A percentile compares a stretch with the other conserved stretches of the same genome.
Evolutionary conservation across 495 filamentous ascomycete genomes (phyloP).

Genomic region (Talaromyces adpressus): DNA sequence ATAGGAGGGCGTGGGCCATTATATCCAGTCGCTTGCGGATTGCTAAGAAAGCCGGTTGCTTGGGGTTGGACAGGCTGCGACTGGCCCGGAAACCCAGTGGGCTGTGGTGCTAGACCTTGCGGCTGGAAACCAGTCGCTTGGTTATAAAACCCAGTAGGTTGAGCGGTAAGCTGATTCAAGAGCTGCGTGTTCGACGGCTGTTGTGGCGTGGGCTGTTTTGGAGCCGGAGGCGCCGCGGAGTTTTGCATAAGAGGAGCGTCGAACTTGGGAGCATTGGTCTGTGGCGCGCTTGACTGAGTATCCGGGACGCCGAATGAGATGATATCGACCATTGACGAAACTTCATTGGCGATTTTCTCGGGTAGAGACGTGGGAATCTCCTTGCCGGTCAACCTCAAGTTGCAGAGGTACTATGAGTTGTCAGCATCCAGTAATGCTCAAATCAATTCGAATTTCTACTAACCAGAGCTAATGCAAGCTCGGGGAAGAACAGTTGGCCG

Average conservation of each 20-base stretch:
- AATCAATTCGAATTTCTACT: background rate
- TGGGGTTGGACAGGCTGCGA: slow-evolving; percentile 38
- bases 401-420: slow-evolving; percentile 68
- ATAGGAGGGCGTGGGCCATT: slow-evolving; percentile 80
- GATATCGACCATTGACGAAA: slow-evolving; percentile 99
- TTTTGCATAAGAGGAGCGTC: slow-evolving; percentile 54
- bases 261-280: slow-evolving; percentile 76
- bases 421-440: background rate
- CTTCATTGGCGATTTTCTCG: slow-evolving; percentile 87
- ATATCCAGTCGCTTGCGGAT: slow-evolving; percentile 56
- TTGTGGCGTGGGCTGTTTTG: slow-evolving; percentile 83
- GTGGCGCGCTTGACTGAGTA: slow-evolving; percentile 48
- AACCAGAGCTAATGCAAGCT: slow-evolving; percentile 90
- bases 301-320: slow-evolving; percentile 93
- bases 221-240: slow-evolving; percentile 59
- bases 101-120: slow-evolving; percentile 25
- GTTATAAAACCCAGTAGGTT: slow-evolving; percentile 57
- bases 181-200: slow-evolving; percentile 68
- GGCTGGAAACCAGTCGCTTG: slow-evolving; percentile 52
- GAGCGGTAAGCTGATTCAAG: slow-evolving; percentile 64
- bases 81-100: slow-evolving; percentile 39
- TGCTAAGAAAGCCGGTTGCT: slow-evolving; percentile 41
- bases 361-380: slow-evolving; percentile 66
- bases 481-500: slow-evolving; percentile 92
- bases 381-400: slow-evolving; percentile 83